Conservation (phyloP, 1,284 basidiomycete genomes). For the Trametes polyzona region DNA sequence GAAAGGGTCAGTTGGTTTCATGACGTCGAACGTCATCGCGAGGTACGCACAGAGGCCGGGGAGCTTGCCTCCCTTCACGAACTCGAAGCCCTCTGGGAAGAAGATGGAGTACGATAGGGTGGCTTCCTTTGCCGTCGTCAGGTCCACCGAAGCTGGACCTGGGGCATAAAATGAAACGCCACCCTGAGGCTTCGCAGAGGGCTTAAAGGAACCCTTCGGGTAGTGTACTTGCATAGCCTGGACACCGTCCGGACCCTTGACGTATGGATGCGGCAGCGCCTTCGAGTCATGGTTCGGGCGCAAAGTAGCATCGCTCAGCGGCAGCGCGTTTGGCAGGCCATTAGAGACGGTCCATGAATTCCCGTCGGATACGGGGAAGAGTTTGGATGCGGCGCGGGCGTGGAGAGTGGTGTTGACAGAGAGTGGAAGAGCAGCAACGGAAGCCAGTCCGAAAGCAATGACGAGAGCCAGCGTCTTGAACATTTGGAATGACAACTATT, state of each 20-base stretch:
- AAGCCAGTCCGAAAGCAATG: slow-evolving; percentile 22
- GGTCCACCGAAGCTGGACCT: slow-evolving; percentile 44
- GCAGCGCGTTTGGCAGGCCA: slow-evolving; percentile 36
- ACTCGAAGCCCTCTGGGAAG: slow-evolving; percentile 58
- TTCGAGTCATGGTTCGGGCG: slow-evolving; percentile 41
- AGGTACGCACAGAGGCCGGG: slow-evolving; percentile 36
- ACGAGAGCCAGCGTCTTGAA: slow-evolving; percentile 11
- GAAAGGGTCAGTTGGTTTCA: not conserved
- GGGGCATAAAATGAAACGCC: slow-evolving; percentile 68
- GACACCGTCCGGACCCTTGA: slow-evolving; percentile 51
- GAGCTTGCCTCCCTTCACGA: slow-evolving; percentile 37
- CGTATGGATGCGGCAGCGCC: slow-evolving; percentile 44
- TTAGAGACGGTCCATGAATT: slow-evolving; percentile 47
- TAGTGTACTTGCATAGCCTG: slow-evolving; percentile 56
- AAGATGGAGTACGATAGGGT: slow-evolving; percentile 62
- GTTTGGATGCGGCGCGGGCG: slow-evolving; percentile 22
- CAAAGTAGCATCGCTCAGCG: slow-evolving; percentile 49
- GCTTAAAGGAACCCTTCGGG: slow-evolving; percentile 61
- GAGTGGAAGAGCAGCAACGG: slow-evolving; percentile 22
- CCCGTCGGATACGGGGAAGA: slow-evolving; percentile 47
- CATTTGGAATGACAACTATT: slow-evolving; percentile 4
- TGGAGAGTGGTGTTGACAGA: slow-evolving; percentile 4
- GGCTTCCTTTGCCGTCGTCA: slow-evolving; percentile 51
- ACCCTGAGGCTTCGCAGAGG: slow-evolving; percentile 55
- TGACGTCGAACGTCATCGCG: too few relatives aligned